Evolutionary conservation across 306 rosid species (phyloP), one percentile per base, ranked within the genome.

Genomic region (Sphenostylis stenocarpa): DNA sequence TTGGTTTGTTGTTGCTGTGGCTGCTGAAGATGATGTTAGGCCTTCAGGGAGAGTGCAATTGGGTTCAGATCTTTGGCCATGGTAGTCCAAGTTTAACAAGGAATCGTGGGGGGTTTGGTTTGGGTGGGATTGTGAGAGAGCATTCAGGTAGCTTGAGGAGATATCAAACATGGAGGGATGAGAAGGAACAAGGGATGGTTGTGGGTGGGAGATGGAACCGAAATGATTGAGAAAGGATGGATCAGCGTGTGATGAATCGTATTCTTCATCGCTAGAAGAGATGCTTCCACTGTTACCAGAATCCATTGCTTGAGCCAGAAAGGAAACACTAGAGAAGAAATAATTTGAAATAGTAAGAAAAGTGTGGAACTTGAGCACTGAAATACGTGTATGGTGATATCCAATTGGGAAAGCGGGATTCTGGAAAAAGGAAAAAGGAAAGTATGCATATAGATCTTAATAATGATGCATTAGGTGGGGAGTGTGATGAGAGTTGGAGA

Each of bases 191-290:
- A 61, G 67, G 7, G 69, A 19, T 75, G 67, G 80, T 63, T 34
- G 69, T 0, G 69, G 47, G 14, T 63, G 26, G 7, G 72, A 44
- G 80, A 88, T 72, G 89, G 81, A 61, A 8, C 7, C 24, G 48
- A 38, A 82, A 16, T 69, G 83, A 71, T 91, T 82, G 76, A 91
- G 63, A 2, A 80, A 72, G 14, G 52, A 24, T 21, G 41, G 68
- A 53, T 77, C 64, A 33, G 80, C 69, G 7, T 62, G 67, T 55
- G 97, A 94, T 56, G 65, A 57, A 78, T 94, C 96, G 41, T 91
- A 86, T 57, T 93, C 97, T 67, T 92, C 98, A 28, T 86, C 98
- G 13, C 93, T 94, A 0, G 98, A 92, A 74, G 98, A 91, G 77
- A 86, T 79, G 55, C 98, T 92, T 74, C 95, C 95, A 80, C 97